phyloP scores from a whole-genome alignment of 805 yeast species.

The Saturnispora serradocipensis region DNA sequence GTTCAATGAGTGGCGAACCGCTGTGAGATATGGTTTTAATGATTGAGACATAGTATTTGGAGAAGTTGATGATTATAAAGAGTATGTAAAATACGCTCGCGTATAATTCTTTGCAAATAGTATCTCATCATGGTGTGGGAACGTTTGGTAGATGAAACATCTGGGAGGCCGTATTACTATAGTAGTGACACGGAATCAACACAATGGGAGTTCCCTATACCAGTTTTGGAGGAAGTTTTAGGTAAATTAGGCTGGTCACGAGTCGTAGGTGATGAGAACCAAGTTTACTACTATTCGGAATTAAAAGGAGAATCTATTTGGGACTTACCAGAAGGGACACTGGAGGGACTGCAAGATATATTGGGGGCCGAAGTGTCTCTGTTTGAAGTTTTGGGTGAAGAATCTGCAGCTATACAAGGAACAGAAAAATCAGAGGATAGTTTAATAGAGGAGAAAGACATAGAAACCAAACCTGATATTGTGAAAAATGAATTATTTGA shows the following conservation, averaged over 20 bases:
- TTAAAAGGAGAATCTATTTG: slow-evolving; percentile 63
- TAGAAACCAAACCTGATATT: background rate
- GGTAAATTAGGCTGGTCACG: slow-evolving; percentile 38
- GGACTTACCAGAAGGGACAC: slow-evolving; percentile 59
- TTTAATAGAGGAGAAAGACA: background rate
- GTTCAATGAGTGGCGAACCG: slow-evolving; percentile 86
- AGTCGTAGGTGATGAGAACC: slow-evolving; percentile 43
- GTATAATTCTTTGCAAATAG: background rate
- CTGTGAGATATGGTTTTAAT: slow-evolving; percentile 85
- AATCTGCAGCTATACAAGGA: background rate
- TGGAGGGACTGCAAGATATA: background rate
- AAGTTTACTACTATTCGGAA: slow-evolving; percentile 56
- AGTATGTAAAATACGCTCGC: background rate
- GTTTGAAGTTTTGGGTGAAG: slow-evolving; percentile 5
- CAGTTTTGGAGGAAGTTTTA: slow-evolving; percentile 33
- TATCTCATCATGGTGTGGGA: slow-evolving; percentile 41
- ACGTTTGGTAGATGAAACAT: slow-evolving; percentile 46
- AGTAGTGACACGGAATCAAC: slow-evolving; percentile 57
- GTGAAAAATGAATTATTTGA: background rate
- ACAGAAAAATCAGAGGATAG: background rate
- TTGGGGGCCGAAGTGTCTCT: slow-evolving; percentile 16
- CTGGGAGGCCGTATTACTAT: slow-evolving; percentile 63
- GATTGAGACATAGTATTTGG: slow-evolving; percentile 70
- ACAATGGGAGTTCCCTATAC: slow-evolving; percentile 75
- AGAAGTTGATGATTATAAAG: background rate